Conservation (phyloP, 441 rosid genomes). For the Aleurites moluccanus region DNA sequence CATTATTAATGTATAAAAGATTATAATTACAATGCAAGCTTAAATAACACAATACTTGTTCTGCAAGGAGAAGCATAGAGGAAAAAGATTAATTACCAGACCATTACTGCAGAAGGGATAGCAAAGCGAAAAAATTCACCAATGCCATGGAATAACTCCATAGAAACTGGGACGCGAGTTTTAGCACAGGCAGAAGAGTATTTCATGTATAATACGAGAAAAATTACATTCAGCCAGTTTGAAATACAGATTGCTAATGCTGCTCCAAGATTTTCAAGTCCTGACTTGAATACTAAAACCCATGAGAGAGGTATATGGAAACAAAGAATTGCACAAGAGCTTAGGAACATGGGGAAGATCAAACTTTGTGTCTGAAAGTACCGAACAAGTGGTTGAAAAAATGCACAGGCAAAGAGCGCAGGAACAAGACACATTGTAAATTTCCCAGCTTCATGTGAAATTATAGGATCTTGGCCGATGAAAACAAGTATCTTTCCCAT, state of each 20-base stretch:
- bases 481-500: too few species aligned
- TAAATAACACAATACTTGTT: background rate
- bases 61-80: background rate
- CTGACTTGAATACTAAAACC: too few species aligned
- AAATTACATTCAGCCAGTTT: too few species aligned
- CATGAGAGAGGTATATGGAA: constrained; percentile 39
- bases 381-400: constrained; percentile 53
- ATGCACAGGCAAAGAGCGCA: constrained; percentile 57
- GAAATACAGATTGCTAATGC: too few species aligned
- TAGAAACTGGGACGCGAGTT: too few species aligned
- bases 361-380: constrained; percentile 65
- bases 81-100: constrained; percentile 47
- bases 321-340: constrained; percentile 42
- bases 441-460: constrained; percentile 60
- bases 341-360: constrained; percentile 54
- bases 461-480: constrained; percentile 65
- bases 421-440: constrained; percentile 62
- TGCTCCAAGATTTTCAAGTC: too few species aligned
- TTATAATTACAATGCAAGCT: background rate
- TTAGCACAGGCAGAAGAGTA: too few species aligned
- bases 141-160: too few species aligned
- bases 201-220: too few species aligned
- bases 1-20: constrained; percentile 2
- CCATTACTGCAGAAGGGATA: constrained; percentile 75
- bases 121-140: constrained; percentile 22